phyloP scores from a whole-genome alignment of 257 asterid genomes.

The Datura wrightii region DNA sequence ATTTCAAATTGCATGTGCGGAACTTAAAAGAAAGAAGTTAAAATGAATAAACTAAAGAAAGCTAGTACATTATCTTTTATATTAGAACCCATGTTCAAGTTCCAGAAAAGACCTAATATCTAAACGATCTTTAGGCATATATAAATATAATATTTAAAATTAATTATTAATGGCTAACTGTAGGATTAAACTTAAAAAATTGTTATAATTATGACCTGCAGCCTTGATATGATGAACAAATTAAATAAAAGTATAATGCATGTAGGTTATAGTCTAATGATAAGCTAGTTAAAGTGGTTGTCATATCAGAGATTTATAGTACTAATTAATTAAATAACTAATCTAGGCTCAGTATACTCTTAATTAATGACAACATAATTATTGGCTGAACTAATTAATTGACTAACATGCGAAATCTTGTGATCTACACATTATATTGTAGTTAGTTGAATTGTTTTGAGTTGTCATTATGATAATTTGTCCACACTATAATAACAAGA shows the following conservation, averaged over 20 bases:
- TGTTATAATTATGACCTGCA: background rate
- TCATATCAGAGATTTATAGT: background rate
- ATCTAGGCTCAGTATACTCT: background rate
- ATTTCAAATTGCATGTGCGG: background rate
- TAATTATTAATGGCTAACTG: background rate
- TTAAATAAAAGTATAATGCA: background rate
- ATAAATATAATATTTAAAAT: background rate
- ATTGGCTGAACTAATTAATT: constrained; percentile 20
- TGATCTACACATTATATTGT: constrained; percentile 14
- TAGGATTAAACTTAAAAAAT: background rate
- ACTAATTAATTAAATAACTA: background rate
- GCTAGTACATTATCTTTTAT: background rate
- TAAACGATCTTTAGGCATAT: background rate
- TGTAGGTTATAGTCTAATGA: constrained; percentile 23
- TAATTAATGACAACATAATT: constrained; percentile 21
- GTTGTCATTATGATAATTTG: constrained; percentile 11
- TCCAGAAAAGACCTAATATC: background rate
- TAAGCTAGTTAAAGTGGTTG: constrained; percentile 23
- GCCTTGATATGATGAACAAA: background rate
- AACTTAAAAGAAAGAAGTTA: background rate
- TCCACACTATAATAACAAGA: constrained; percentile 5
- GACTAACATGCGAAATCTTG: constrained; percentile 17
- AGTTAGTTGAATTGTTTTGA: background rate
- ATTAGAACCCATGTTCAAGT: background rate
- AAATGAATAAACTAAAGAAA: background rate